Percentiles rank a stretch among this genome's conserved stretches.
These are phyloP conservation scores for Serpula lacrymans DNA, from an alignment of 768 basidiomycete genomes.

Conservation along the genomic window DNA sequence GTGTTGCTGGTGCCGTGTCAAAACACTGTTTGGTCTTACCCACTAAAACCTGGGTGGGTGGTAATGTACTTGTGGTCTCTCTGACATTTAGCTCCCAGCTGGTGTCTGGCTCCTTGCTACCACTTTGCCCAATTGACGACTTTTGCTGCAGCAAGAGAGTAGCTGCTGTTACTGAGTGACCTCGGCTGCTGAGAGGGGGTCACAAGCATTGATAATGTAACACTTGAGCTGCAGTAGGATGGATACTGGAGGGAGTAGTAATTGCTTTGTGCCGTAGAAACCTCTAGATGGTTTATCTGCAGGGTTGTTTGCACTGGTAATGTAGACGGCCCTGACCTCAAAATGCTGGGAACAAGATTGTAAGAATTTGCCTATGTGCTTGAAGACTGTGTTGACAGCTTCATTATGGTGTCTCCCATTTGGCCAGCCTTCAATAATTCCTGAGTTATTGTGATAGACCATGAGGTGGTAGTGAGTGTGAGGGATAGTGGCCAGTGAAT, in stretches of 20 bases:
- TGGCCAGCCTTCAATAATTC: slow-evolving; percentile 42
- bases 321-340: neutral
- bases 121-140: neutral
- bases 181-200: slow-evolving; percentile 8
- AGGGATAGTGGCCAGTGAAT: no score
- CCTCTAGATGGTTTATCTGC: neutral
- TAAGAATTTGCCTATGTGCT: slow-evolving; percentile 3
- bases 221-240: slow-evolving; percentile 12
- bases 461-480: no score
- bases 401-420: slow-evolving; percentile 21
- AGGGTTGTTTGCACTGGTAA: neutral
- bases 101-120: neutral
- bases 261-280: neutral
- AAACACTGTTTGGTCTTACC: no score
- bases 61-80: no score
- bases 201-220: slow-evolving; percentile 23
- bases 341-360: neutral
- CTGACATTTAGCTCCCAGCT: no score
- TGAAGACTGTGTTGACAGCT: slow-evolving; percentile 13
- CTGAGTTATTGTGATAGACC: slow-evolving; percentile 36
- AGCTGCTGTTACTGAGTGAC: neutral
- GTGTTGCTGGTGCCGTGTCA: no score
- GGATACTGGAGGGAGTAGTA: neutral
- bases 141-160: slow-evolving; percentile 7
- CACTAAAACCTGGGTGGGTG: no score